Percentiles rank a stretch among this genome's conserved stretches.
Evolutionary conservation across 2,329 filamentous ascomycete genomes (phyloP).

Genomic region (Ambrosiella beaveri): DNA sequence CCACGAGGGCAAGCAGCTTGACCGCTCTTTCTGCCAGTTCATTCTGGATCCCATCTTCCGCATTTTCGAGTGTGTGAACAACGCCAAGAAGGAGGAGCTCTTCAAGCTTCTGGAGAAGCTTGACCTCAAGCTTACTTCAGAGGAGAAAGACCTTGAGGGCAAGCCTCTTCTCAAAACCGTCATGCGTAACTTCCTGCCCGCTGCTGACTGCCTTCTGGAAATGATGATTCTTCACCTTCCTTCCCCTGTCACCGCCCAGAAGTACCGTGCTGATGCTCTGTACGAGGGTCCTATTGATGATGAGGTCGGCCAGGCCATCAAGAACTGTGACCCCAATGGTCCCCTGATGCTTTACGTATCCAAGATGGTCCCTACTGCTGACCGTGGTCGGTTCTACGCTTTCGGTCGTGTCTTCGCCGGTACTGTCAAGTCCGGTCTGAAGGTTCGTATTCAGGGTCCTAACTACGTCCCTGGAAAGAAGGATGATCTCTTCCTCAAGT

Average conservation of each 20-base stretch:
- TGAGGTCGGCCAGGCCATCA: constrained; percentile 85
- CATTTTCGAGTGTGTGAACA: constrained; percentile 92
- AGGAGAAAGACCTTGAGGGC: constrained; percentile 88
- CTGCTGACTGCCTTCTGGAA: constrained; percentile 93
- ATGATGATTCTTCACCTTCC: constrained; percentile 99
- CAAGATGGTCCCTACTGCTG: constrained; percentile 99
- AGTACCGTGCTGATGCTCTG: constrained; percentile 93
- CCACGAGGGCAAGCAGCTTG: constrained; percentile 71
- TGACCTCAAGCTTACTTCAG: constrained; percentile 69
- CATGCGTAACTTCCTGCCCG: constrained; percentile 98
- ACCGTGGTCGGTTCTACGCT: constrained; percentile 99
- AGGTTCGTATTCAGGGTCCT: constrained; percentile 99
- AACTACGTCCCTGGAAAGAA: constrained; percentile 98
- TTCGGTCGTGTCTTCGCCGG: constrained; percentile 99
- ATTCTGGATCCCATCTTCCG: constrained; percentile 99
- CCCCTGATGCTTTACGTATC: constrained; percentile 99
- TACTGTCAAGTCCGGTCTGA: constrained; percentile 93
- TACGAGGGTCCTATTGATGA: constrained; percentile 97
- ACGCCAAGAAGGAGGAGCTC: constrained; percentile 95
- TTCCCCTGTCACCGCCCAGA: constrained; percentile 87
- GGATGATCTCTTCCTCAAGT: constrained; percentile 98
- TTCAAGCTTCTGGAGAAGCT: constrained; percentile 76
- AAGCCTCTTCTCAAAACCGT: constrained; percentile 95
- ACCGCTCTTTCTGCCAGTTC: constrained; percentile 99
- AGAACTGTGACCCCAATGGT: constrained; percentile 93